Evolutionary conservation across 768 basidiomycete species (phyloP).

Genomic region (Mrakia gelida): DNA sequence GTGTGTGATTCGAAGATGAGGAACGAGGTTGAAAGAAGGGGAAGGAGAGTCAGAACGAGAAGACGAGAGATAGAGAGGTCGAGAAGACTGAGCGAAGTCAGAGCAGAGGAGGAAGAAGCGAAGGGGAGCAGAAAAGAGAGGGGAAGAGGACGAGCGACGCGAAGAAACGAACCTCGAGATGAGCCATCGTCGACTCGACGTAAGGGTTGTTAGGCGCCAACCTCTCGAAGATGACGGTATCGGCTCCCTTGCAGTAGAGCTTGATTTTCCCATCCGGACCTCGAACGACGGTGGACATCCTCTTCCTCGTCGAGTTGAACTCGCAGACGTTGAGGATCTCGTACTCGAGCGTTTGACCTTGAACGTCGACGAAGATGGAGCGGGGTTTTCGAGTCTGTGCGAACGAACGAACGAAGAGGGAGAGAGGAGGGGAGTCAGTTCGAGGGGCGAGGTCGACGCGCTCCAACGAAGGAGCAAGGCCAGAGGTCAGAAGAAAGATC

Average conservation of each 20-base stretch:
- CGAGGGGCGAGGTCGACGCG: too few species aligned
- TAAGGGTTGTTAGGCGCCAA: constrained; percentile 71
- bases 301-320: constrained; percentile 95
- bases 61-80: neutral
- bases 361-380: constrained; percentile 82
- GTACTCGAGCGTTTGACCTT: constrained; percentile 69
- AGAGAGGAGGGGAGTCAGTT: constrained; percentile 20
- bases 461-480: neutral
- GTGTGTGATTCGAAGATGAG: neutral
- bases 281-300: constrained; percentile 93
- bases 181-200: constrained; percentile 76
- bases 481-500: too few species aligned
- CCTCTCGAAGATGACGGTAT: constrained; percentile 93
- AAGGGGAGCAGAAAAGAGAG: neutral
- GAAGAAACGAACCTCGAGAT: constrained; percentile 68
- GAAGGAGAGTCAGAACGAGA: neutral
- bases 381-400: constrained; percentile 89
- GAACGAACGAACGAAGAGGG: neutral
- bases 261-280: constrained; percentile 86
- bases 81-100: neutral
- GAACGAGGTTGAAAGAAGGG: neutral
- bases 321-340: constrained; percentile 95
- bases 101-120: neutral
- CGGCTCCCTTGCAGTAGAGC: constrained; percentile 93
- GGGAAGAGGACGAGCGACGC: neutral